These are phyloP conservation scores for Candida yuanshanica DNA, from an alignment of 805 yeast genomes.

Conservation along the genomic window DNA sequence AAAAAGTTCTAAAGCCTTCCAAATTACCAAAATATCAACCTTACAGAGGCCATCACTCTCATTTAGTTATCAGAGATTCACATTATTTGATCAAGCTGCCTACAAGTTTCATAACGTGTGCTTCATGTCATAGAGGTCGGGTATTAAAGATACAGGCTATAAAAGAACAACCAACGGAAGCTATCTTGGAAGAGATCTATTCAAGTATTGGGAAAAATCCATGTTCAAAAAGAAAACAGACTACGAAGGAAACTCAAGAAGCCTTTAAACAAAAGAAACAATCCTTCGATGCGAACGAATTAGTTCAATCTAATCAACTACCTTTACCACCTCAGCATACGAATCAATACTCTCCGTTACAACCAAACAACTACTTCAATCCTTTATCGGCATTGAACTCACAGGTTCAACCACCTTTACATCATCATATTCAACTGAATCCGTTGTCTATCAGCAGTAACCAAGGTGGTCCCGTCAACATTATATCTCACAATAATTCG, in stretches of 20 bases:
- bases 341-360: constrained; percentile 4
- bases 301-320: not conserved
- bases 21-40: constrained; percentile 13
- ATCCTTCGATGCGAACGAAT: not conserved
- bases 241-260: constrained; percentile 15
- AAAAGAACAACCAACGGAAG: constrained; percentile 16
- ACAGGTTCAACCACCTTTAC: not conserved
- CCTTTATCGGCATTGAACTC: constrained; percentile 1
- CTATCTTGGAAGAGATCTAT: constrained; percentile 20
- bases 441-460: not conserved
- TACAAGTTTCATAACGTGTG: constrained; percentile 23
- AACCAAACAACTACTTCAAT: constrained; percentile 4
- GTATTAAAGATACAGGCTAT: constrained; percentile 20
- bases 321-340: not conserved
- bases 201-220: constrained; percentile 18
- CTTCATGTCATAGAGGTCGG: constrained; percentile 24
- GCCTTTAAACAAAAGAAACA: not conserved
- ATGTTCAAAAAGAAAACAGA: constrained; percentile 21
- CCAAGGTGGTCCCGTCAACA: constrained; percentile 5
- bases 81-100: constrained; percentile 22
- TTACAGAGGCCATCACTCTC: constrained; percentile 20
- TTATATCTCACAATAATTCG: not conserved
- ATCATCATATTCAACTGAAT: not conserved
- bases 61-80: constrained; percentile 25
- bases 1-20: constrained; percentile 23